Base-by-base conservation (phyloP, 352 stramenopile species). In the Phytophthora tubulina region DNA sequence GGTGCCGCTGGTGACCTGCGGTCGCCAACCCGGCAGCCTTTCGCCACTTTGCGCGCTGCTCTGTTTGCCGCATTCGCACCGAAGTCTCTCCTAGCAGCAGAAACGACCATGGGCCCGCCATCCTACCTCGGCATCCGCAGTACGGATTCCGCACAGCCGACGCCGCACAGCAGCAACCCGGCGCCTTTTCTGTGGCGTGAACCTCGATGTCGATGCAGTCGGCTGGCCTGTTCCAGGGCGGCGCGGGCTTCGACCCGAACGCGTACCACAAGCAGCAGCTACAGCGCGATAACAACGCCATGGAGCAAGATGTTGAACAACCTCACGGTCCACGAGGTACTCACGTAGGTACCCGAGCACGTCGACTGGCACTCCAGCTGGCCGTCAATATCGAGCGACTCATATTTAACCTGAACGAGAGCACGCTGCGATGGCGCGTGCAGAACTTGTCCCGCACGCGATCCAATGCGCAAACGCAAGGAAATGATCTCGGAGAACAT, bases 341-440 rank as follows among this genome's bases (percentile, higher is more conserved):
- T 90, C 35, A 90, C 78, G 2, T 63, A 88, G 60, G 76, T 88
- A 41, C 80, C 80, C 17, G 82, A 88, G 58, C 88, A 88, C 73
- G 77, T 75, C 15, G 65, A 90, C 63, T 90, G 82, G 80, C 75
- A 81, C 59, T 84, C 78, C 67, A 84, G 57, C 69, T 90, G 61
- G 78, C 82, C 11, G 72, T 88, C 64, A 90, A 90, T 73, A 85
- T 88, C 65, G 80, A 90, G 64, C 75, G 76, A 6, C 78, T 90
- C 69, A 84, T 88, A 71, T 86, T 90, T 65, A 81, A 90, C 72
- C 50, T 88, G 53, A 80, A 88, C 66, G 80, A 90, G 66, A 57
- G 58, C 55, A 88, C 80, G 50, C 70, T 90, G 7, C 75, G 78
- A 6, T 77, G 58, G 35, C 82, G 82, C 15, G 80, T 90, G 32